A percentile compares a stretch with the other conserved stretches of the same genome.
Conservation (phyloP, 352 stramenopile genomes). For the Phytophthora colocasiae region DNA sequence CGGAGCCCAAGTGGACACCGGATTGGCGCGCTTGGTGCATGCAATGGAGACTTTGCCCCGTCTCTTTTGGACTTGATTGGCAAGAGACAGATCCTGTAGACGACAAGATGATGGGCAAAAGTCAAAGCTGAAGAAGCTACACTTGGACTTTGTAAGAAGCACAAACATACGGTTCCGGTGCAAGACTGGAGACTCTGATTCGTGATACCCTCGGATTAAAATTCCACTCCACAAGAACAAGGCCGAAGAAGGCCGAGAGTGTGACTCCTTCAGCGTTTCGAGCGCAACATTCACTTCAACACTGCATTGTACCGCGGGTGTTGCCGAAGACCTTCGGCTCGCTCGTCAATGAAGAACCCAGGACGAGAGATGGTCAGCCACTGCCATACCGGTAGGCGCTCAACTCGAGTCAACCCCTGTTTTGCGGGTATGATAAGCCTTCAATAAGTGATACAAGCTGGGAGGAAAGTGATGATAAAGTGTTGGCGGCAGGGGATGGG, state of each 20-base stretch:
- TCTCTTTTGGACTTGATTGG: conserved; percentile 23
- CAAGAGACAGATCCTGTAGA: conserved; percentile 26
- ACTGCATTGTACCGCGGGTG: neutral
- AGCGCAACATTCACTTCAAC: neutral
- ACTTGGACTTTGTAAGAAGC: conserved; percentile 22
- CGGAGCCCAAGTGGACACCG: conserved; percentile 17
- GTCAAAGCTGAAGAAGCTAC: conserved; percentile 13
- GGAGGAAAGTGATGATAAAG: neutral
- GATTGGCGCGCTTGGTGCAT: conserved; percentile 31
- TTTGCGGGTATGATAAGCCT: neutral
- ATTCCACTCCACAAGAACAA: neutral
- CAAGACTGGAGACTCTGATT: conserved; percentile 4
- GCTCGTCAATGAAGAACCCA: neutral
- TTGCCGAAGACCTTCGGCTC: neutral
- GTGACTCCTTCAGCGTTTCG: neutral
- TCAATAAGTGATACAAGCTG: neutral
- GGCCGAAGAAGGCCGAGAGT: too few species aligned
- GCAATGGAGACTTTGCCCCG: conserved; percentile 7
- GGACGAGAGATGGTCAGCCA: conserved; percentile 1
- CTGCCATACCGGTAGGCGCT: too few species aligned
- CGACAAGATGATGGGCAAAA: conserved; percentile 30
- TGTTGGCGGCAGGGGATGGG: neutral
- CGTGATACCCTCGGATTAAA: conserved; percentile 5
- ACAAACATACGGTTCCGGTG: conserved; percentile 31
- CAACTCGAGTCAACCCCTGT: too few species aligned